A percentile compares a stretch with the other conserved stretches of the same genome.
phyloP scores from a whole-genome alignment of 345 rosid species.

The Toxicodendron radicans region DNA sequence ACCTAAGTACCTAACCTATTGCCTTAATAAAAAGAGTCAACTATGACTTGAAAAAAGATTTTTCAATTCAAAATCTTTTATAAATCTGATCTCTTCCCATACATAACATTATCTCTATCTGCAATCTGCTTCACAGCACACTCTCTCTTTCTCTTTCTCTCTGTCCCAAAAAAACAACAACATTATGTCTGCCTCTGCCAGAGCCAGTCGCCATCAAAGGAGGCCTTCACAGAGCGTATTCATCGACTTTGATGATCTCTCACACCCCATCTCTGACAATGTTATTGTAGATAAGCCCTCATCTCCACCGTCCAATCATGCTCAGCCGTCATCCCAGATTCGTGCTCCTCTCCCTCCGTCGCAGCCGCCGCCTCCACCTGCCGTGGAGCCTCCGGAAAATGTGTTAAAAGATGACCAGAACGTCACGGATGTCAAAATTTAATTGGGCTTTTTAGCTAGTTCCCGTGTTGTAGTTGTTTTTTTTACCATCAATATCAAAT shows the following conservation, averaged over 20 bases:
- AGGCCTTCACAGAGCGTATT: slow-evolving; percentile 26
- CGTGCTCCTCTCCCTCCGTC: slow-evolving; percentile 1
- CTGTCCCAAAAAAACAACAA: background rate
- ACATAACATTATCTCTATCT: background rate
- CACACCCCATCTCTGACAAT: slow-evolving; percentile 1
- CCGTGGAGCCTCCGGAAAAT: background rate
- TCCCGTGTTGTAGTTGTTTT: background rate
- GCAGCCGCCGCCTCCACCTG: background rate
- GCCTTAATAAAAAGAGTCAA: background rate
- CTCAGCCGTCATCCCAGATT: background rate
- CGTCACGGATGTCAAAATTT: background rate
- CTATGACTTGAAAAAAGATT: no score
- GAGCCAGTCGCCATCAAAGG: slow-evolving; percentile 27
- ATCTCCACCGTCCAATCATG: background rate
- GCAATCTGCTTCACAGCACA: background rate
- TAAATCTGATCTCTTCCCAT: background rate
- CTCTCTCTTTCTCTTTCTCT: background rate
- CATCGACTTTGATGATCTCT: slow-evolving; percentile 18
- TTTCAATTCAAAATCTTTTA: background rate
- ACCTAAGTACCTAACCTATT: background rate
- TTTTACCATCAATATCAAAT: background rate
- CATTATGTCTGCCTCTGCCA: slow-evolving; percentile 29
- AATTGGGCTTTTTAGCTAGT: background rate
- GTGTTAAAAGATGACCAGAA: background rate
- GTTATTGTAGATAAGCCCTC: background rate